Percentiles rank a stretch among this genome's conserved stretches.
Conservation (phyloP, 768 basidiomycete genomes). For the Lactarius pseudohatsudake region DNA sequence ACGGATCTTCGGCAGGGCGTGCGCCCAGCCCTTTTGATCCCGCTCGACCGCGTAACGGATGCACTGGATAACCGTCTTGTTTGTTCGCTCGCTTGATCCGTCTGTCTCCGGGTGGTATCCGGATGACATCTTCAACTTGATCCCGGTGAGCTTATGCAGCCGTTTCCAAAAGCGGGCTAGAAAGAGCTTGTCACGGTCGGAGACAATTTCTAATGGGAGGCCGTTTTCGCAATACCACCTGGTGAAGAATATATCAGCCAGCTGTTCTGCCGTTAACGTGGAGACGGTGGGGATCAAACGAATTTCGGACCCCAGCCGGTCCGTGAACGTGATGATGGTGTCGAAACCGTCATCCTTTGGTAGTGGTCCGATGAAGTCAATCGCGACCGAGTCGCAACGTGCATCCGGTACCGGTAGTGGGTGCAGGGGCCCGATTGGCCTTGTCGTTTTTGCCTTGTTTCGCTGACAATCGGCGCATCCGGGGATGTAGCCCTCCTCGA, state of each 20-base stretch:
- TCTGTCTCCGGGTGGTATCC: conserved; percentile 7
- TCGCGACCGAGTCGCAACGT: conserved; percentile 28
- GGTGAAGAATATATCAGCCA: not conserved
- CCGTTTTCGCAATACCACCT: too few relatives aligned
- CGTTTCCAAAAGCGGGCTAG: not conserved
- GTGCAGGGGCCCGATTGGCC: not conserved
- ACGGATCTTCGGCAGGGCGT: too few relatives aligned
- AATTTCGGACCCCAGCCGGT: not conserved
- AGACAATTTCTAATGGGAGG: not conserved
- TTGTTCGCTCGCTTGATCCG: not conserved
- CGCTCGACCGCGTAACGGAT: not conserved
- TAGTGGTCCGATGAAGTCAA: conserved; percentile 31
- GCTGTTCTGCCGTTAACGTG: not conserved
- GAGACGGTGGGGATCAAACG: not conserved
- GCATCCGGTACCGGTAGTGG: conserved; percentile 6
- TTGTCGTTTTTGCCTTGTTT: not conserved
- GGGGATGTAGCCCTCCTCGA: conserved; percentile 18
- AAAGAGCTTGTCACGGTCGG: not conserved
- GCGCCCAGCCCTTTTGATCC: not conserved
- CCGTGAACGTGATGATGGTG: not conserved
- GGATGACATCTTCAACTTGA: not conserved
- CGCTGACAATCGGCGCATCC: not conserved
- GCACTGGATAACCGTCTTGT: not conserved
- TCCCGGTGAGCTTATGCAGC: not conserved
- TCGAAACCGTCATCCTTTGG: conserved; percentile 24